Evolutionary conservation across 2,329 filamentous ascomycete genomes (phyloP).

Genomic region (Trichoderma breve): DNA sequence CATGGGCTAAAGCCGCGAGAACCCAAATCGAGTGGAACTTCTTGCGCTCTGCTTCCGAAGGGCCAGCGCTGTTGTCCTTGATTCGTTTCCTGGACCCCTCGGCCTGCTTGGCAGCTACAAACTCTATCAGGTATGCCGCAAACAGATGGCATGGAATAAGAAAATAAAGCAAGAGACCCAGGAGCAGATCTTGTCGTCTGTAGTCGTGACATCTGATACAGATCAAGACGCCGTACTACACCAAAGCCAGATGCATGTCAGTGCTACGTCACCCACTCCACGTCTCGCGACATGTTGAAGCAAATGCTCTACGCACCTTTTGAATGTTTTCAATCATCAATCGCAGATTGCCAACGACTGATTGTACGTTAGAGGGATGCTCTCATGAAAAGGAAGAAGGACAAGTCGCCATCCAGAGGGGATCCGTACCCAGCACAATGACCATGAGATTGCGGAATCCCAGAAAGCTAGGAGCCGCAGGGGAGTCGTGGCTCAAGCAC

Average conservation of each 20-base stretch:
- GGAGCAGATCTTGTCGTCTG: slow-evolving; percentile 69
- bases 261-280: background rate
- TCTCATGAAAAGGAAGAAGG: background rate
- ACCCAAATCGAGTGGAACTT: slow-evolving; percentile 76
- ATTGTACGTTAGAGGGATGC: slow-evolving; percentile 24
- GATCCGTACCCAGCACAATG: slow-evolving; percentile 71
- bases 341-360: slow-evolving; percentile 88
- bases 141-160: slow-evolving; percentile 89
- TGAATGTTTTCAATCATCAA: slow-evolving; percentile 96
- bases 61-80: slow-evolving; percentile 46
- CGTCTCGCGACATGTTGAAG: background rate
- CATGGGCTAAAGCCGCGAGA: slow-evolving; percentile 75
- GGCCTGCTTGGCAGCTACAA: slow-evolving; percentile 76
- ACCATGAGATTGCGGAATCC: slow-evolving; percentile 97
- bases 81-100: slow-evolving; percentile 61
- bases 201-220: slow-evolving; percentile 90
- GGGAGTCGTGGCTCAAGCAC: slow-evolving; percentile 80
- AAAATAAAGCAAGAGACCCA: slow-evolving; percentile 77
- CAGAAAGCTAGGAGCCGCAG: slow-evolving; percentile 74
- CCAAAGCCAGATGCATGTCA: slow-evolving; percentile 6
- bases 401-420: background rate
- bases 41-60: slow-evolving; percentile 58
- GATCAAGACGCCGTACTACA: slow-evolving; percentile 88
- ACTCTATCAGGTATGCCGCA: slow-evolving; percentile 85
- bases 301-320: slow-evolving; percentile 58